These are phyloP conservation scores for Backusella luteola DNA, from an alignment of 192 early-diverging fungal genomes.

Conservation along the genomic window DNA sequence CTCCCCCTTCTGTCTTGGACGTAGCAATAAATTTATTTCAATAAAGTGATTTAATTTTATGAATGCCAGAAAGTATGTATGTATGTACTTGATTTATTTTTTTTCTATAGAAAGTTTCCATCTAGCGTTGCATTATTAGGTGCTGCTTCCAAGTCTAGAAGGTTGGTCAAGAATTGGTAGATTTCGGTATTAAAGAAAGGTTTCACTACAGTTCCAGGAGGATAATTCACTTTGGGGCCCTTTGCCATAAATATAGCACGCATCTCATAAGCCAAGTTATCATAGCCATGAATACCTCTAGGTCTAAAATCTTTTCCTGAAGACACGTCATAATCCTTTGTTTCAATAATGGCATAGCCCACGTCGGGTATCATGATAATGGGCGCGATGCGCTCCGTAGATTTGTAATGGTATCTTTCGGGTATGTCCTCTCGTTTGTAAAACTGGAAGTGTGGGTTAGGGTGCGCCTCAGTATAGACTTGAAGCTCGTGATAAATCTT, in stretches of 20 bases:
- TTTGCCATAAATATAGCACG: slow-evolving; percentile 80
- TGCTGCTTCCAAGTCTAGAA: slow-evolving; percentile 57
- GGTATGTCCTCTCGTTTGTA: slow-evolving; percentile 76
- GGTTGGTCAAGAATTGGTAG: slow-evolving; percentile 59
- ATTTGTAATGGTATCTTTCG: slow-evolving; percentile 64
- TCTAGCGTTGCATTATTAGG: slow-evolving; percentile 72
- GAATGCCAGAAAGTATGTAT: no score
- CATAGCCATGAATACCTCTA: slow-evolving; percentile 84
- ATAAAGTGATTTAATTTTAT: no score
- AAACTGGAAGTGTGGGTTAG: slow-evolving; percentile 50
- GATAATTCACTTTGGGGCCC: slow-evolving; percentile 48
- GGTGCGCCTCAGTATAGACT: slow-evolving; percentile 32
- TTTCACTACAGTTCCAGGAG: slow-evolving; percentile 33
- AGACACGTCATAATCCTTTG: slow-evolving; percentile 32
- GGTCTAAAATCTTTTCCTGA: slow-evolving; percentile 26
- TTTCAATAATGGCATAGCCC: slow-evolving; percentile 58
- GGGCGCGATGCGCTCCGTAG: slow-evolving; percentile 68
- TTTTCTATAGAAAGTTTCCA: slow-evolving; percentile 1
- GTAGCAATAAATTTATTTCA: no score
- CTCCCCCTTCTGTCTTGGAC: not conserved
- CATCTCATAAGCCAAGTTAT: slow-evolving; percentile 74
- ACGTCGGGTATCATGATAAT: slow-evolving; percentile 68
- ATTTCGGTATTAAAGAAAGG: slow-evolving; percentile 73
- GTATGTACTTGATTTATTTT: not conserved
- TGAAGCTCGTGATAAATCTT: slow-evolving; percentile 52